phyloP scores from a whole-genome alignment of 257 asterid genomes.

The Solanum medicagineum region DNA sequence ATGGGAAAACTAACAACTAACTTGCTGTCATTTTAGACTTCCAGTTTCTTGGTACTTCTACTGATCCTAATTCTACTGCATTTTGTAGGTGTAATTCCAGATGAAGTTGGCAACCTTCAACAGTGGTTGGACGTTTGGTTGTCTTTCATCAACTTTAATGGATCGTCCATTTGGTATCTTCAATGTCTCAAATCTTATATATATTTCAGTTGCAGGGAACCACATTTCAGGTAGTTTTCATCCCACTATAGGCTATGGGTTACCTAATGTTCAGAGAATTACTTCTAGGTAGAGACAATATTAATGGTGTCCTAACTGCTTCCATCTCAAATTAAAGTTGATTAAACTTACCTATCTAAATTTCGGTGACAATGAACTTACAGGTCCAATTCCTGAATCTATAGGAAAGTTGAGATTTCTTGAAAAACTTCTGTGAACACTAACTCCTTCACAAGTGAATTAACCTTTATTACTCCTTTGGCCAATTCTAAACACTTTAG shows the following conservation, averaged over 20 bases:
- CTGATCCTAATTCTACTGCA: neutral
- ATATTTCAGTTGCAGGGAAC: slow-evolving; percentile 4
- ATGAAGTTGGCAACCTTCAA: slow-evolving; percentile 12
- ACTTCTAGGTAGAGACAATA: neutral
- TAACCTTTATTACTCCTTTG: slow-evolving; percentile 17
- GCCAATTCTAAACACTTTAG: slow-evolving; percentile 3
- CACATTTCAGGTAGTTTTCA: slow-evolving; percentile 15
- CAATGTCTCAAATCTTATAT: slow-evolving; percentile 6
- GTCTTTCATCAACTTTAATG: slow-evolving; percentile 1
- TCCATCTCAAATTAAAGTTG: slow-evolving; percentile 6
- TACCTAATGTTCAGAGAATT: neutral
- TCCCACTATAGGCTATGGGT: neutral
- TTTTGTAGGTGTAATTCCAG: slow-evolving; percentile 14
- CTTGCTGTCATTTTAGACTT: neutral
- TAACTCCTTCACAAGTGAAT: neutral
- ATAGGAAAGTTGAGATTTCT: neutral
- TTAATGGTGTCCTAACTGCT: slow-evolving; percentile 1
- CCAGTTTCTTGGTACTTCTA: neutral
- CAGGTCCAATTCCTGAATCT: slow-evolving; percentile 4
- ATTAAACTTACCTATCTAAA: neutral
- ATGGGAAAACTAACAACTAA: neutral
- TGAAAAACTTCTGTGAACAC: neutral
- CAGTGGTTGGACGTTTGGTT: neutral
- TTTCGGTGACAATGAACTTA: neutral
- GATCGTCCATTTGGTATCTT: slow-evolving; percentile 9